Conservation (phyloP, 2,329 filamentous ascomycete species). For the Nannizziopsis arthrosporioides region DNA sequence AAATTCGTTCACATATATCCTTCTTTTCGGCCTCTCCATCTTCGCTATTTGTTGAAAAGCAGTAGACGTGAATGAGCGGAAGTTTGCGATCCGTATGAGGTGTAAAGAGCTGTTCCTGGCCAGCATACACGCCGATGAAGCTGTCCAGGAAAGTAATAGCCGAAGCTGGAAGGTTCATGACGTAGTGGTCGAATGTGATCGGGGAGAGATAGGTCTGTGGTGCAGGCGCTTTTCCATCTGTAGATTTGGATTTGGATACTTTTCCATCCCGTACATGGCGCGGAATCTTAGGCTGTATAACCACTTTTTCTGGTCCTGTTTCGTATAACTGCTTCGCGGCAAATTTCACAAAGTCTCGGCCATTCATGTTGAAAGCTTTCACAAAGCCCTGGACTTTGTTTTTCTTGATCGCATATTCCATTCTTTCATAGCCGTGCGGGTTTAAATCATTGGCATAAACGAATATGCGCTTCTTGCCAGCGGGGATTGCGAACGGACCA, state of each 20-base stretch:
- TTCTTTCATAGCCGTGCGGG: constrained; percentile 66
- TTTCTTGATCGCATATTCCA: constrained; percentile 55
- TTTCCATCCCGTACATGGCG: constrained; percentile 17
- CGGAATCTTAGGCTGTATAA: constrained; percentile 37
- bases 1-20: constrained; percentile 57
- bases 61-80: constrained; percentile 86
- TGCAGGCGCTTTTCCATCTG: constrained; percentile 20
- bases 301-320: constrained; percentile 40
- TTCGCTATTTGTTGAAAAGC: constrained; percentile 74
- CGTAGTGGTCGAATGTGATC: constrained; percentile 74
- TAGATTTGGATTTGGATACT: neutral
- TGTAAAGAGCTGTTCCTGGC: constrained; percentile 53
- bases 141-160: constrained; percentile 70
- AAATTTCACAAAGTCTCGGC: constrained; percentile 62
- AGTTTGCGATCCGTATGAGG: constrained; percentile 50
- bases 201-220: constrained; percentile 41
- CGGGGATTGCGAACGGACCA: constrained; percentile 85
- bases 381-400: constrained; percentile 78
- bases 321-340: constrained; percentile 49
- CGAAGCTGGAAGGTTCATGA: constrained; percentile 92
- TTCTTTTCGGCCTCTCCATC: constrained; percentile 50
- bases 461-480: constrained; percentile 78
- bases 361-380: constrained; percentile 68
- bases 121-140: constrained; percentile 72
- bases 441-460: constrained; percentile 98